These are phyloP conservation scores for Allomyces macrogynus DNA, from an alignment of 192 early-diverging fungal genomes.

Conservation along the genomic window DNA sequence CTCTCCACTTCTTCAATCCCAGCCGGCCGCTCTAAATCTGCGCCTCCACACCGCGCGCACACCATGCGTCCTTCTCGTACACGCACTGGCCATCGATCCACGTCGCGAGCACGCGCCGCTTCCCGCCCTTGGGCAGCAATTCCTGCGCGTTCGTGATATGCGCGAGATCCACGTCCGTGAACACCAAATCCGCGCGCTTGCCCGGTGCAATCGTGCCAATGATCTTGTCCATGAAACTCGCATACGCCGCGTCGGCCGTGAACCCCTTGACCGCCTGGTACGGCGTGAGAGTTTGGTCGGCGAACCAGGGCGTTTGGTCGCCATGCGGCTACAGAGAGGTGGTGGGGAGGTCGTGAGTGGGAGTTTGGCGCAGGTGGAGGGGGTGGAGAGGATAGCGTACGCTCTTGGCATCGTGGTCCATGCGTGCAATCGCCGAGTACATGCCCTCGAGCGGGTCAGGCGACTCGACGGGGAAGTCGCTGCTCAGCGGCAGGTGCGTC, in stretches of 20 bases:
- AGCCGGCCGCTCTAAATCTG: too few species aligned
- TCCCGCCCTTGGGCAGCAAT: neutral
- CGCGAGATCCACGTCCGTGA: slow-evolving; percentile 26
- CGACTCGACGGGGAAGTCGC: slow-evolving; percentile 33
- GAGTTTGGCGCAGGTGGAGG: too few species aligned
- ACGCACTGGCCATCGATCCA: neutral
- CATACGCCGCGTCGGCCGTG: slow-evolving; percentile 31
- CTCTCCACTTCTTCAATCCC: too few species aligned
- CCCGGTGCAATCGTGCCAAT: slow-evolving; percentile 23
- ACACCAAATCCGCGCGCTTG: slow-evolving; percentile 30
- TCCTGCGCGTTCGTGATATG: neutral
- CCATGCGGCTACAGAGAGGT: slow-evolving; percentile 20
- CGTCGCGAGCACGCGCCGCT: neutral
- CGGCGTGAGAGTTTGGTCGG: slow-evolving; percentile 14
- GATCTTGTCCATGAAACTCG: slow-evolving; percentile 18
- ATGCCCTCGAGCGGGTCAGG: slow-evolving; percentile 29
- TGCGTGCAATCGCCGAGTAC: slow-evolving; percentile 30
- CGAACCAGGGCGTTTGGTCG: slow-evolving; percentile 16
- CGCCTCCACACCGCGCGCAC: too few species aligned
- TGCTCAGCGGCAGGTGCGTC: slow-evolving; percentile 18
- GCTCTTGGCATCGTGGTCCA: slow-evolving; percentile 12
- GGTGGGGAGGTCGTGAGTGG: too few species aligned
- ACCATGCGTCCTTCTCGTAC: neutral
- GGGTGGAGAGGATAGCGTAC: slow-evolving; percentile 12
- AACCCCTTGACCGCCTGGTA: slow-evolving; percentile 28